Conservation (phyloP, 2,329 filamentous ascomycete species). For the Paecilomyces sp. region DNA sequence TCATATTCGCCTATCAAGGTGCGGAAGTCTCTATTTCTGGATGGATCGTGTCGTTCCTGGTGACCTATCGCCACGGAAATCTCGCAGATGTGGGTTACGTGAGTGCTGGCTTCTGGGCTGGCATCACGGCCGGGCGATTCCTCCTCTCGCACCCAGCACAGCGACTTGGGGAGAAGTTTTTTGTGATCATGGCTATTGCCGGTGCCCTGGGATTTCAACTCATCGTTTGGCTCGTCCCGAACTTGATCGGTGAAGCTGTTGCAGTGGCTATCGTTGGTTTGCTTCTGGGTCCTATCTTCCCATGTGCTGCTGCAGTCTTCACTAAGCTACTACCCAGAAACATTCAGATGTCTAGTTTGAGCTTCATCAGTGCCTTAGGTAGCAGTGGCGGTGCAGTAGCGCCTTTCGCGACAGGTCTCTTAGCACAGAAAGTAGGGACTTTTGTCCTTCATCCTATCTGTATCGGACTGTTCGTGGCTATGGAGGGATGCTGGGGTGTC, state of each 20-base stretch:
- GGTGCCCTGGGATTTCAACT: constrained; percentile 63
- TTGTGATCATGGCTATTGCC: constrained; percentile 56
- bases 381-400: constrained; percentile 36
- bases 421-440: constrained; percentile 41
- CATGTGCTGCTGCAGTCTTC: constrained; percentile 49
- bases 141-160: constrained; percentile 61
- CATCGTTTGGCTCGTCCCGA: constrained; percentile 72
- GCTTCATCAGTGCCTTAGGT: constrained; percentile 33
- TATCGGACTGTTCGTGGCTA: constrained; percentile 47
- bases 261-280: constrained; percentile 64
- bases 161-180: constrained; percentile 61
- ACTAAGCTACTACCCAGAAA: constrained; percentile 23
- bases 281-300: constrained; percentile 71
- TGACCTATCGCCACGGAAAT: constrained; percentile 62
- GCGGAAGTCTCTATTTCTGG: constrained; percentile 77
- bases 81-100: constrained; percentile 71
- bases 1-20: constrained; percentile 82
- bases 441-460: constrained; percentile 50
- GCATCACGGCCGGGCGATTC: constrained; percentile 72
- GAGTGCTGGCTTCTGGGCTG: constrained; percentile 61
- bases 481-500: constrained; percentile 46
- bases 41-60: constrained; percentile 82
- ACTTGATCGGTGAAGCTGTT: constrained; percentile 62
- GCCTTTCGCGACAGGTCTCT: constrained; percentile 42
- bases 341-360: constrained; percentile 33